Base-by-base conservation (phyloP, 192 early-diverging fungal genomes). In the Thoreauomyces humboldtii region DNA sequence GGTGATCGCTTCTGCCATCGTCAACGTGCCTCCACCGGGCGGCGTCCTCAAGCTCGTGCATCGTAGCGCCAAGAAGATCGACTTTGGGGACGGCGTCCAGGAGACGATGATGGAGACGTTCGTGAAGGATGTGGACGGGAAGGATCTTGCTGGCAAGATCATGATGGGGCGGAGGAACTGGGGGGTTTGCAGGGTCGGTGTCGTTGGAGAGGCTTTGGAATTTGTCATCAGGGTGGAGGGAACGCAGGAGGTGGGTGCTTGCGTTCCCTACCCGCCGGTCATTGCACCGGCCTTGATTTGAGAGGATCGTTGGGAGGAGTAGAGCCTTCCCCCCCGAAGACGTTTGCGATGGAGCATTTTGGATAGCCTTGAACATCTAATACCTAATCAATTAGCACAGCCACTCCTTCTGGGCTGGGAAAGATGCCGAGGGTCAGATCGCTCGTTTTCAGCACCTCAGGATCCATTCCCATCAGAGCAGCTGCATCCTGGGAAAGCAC, bases 51-150 rank as follows among this genome's bases (percentile, higher is more conserved):
- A 75, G 33, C 72, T 85, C 2, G 77, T 92, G 24, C 88, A 93
- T 61, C 69, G 73, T 42, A 78, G 76, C 11, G 78, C 88, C 74
- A 77, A 54, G 77, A 70, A 0, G 74, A 86, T 34, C 61, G 72
- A 72, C 12, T 71, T 89, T 33, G 83, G 87, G 66, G 76, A 73
- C 7, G 65, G 62, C 50, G 88, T 88, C 6, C 78, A 82, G 37
- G 91, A 93, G 46, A 71, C 81, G 38, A 91, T 93, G 88, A 78
- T 86, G 59, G 75, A 83, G 25, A 65, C 87, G 35, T 93, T 93
- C 61, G 76, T 79, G 21, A 28, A 75, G 54, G 88, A 89, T 51
- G 86, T 88, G 42, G 83, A 90, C 51, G 89, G 88, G 14, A 76
- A 73, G 1, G 7, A 67, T 31, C 74, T 38, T 68, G 56, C 73